phyloP scores from a whole-genome alignment of 2,329 filamentous ascomycete genomes.

The Pseudogymnoascus sp. region DNA sequence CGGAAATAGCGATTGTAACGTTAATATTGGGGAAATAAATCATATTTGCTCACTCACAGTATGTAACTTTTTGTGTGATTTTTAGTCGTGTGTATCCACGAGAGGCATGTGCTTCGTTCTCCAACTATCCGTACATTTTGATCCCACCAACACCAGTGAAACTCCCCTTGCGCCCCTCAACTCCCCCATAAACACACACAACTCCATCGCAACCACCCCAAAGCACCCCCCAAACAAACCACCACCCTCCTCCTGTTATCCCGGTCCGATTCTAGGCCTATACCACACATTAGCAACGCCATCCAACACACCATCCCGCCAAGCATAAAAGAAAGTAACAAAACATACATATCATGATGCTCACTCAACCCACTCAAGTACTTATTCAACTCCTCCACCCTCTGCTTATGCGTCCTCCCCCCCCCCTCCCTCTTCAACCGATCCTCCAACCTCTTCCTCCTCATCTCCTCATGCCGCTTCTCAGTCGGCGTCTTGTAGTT shows the following conservation, averaged over 20 bases:
- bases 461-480: conserved; percentile 68
- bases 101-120: not conserved
- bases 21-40: not conserved
- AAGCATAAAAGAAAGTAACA: not conserved
- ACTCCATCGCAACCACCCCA: not conserved
- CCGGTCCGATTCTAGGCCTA: conserved; percentile 47
- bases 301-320: too few species aligned
- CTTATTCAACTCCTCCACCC: conserved; percentile 89
- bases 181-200: not conserved
- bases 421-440: conserved; percentile 53
- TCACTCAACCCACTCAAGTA: conserved; percentile 89
- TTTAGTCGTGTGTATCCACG: too few species aligned
- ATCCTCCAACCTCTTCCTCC: conserved; percentile 74
- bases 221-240: not conserved
- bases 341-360: conserved; percentile 82
- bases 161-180: not conserved
- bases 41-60: not conserved
- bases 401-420: conserved; percentile 92
- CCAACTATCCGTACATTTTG: not conserved
- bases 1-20: not conserved
- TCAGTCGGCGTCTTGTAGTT: conserved; percentile 76
- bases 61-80: not conserved
- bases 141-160: not conserved
- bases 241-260: conserved; percentile 32
- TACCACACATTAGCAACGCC: conserved; percentile 9